phyloP scores from a whole-genome alignment of 306 rosid species.

The Adenanthera pavonina region DNA sequence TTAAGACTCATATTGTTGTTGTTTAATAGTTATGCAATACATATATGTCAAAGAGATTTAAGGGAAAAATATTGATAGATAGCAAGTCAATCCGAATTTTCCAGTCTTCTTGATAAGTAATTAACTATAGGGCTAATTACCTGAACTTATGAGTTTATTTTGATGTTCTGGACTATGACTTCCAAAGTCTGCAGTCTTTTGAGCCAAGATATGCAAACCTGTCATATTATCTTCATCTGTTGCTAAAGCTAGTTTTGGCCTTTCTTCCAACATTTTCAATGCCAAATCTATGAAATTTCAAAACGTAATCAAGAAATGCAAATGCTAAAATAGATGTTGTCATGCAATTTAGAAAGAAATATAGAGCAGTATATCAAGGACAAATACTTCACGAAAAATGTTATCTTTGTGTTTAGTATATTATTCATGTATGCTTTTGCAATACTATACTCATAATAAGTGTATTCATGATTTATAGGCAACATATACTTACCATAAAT shows the following conservation, averaged over 20 bases:
- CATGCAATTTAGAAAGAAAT: neutral
- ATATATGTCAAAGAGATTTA: too few relatives aligned
- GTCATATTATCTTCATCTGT: neutral
- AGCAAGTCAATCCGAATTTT: neutral
- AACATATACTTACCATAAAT: constrained; percentile 30
- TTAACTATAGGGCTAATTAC: constrained; percentile 1
- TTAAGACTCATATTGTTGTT: too few relatives aligned
- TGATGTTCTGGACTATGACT: neutral
- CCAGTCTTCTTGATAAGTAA: neutral
- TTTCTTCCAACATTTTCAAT: neutral
- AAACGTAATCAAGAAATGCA: neutral
- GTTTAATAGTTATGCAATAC: too few relatives aligned
- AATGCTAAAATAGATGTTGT: neutral
- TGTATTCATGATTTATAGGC: neutral
- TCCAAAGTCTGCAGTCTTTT: constrained; percentile 20
- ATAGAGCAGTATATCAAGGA: neutral
- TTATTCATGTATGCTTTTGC: too few relatives aligned
- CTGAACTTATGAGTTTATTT: constrained; percentile 1
- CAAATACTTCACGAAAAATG: neutral
- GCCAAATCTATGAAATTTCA: constrained; percentile 32
- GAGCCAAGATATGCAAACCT: constrained; percentile 44
- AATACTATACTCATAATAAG: too few relatives aligned
- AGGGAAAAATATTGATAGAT: neutral
- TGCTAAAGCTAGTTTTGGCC: neutral
- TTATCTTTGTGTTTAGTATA: too few relatives aligned